A percentile compares a stretch with the other conserved stretches of the same genome.
Conservation (phyloP, 768 basidiomycete species). For the Agaricus sinodeliciosus region DNA sequence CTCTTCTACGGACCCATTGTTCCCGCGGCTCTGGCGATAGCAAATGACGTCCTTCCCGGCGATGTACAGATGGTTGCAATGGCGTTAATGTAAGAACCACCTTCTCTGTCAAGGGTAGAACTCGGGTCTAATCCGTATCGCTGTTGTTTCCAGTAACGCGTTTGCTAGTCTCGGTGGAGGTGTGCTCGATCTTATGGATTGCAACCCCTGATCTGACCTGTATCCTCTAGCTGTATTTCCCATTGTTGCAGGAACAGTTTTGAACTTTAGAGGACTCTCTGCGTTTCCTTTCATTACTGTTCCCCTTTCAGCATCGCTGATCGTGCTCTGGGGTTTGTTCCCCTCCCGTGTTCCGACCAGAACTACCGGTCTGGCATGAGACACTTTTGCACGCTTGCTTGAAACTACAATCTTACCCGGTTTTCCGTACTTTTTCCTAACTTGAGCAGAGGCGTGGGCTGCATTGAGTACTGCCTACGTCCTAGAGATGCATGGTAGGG, state of each 20-base stretch:
- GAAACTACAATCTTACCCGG: background rate
- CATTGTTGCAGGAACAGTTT: slow-evolving; percentile 38
- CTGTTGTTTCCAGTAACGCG: slow-evolving; percentile 5
- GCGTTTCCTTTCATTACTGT: slow-evolving; percentile 38
- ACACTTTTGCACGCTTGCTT: background rate
- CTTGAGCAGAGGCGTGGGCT: too few species aligned
- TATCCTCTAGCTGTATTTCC: slow-evolving; percentile 37
- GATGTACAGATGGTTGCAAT: slow-evolving; percentile 48
- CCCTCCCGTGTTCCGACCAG: background rate
- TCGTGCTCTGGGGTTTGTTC: slow-evolving; percentile 5
- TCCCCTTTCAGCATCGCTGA: slow-evolving; percentile 22
- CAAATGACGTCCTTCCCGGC: slow-evolving; percentile 38
- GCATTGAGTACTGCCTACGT: too few species aligned
- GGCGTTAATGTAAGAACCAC: slow-evolving; percentile 40
- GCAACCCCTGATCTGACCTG: background rate
- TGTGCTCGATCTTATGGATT: background rate
- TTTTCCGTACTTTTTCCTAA: too few species aligned
- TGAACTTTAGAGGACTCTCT: slow-evolving; percentile 30
- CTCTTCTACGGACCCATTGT: slow-evolving; percentile 45
- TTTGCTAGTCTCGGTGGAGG: slow-evolving; percentile 13
- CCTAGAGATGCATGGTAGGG: too few species aligned
- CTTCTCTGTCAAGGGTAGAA: background rate
- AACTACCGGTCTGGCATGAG: background rate
- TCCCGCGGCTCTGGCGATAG: slow-evolving; percentile 36
- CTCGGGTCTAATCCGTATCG: background rate